Evolutionary conservation across 139 green algal genomes (phyloP).

Genomic region (Chlorella sp.): DNA sequence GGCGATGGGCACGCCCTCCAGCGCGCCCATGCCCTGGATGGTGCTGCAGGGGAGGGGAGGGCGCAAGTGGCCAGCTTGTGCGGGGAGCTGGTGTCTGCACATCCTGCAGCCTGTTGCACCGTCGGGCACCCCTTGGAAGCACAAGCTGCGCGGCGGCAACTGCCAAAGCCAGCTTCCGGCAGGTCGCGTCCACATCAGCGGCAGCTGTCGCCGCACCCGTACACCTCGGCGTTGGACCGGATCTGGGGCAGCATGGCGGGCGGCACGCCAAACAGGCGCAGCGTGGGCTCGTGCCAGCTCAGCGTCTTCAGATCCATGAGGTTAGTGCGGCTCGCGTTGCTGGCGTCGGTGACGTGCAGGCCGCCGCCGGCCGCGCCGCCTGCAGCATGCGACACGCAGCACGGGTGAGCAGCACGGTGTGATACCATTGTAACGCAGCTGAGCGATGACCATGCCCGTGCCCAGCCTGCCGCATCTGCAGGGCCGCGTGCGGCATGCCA

Average conservation of each 20-base stretch:
- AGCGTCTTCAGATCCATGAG: constrained; percentile 89
- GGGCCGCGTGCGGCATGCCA: neutral
- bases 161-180: no score
- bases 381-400: no score
- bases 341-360: constrained; percentile 90
- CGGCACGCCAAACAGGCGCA: constrained; percentile 71
- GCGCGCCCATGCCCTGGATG: neutral
- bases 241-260: constrained; percentile 79
- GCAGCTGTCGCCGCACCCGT: constrained; percentile 36
- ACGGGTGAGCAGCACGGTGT: no score
- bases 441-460: neutral
- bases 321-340: constrained; percentile 91
- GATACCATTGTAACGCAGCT: neutral
- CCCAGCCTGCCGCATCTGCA: neutral
- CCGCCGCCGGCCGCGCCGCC: constrained; percentile 43
- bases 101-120: no score
- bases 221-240: constrained; percentile 81
- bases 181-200: no score
- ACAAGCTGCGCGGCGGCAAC: no score
- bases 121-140: no score
- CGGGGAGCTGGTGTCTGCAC: no score
- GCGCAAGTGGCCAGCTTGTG: no score
- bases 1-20: constrained; percentile 83
- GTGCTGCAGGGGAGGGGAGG: neutral
- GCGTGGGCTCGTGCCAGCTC: constrained; percentile 77